A percentile compares a stretch with the other conserved stretches of the same genome.
These are phyloP conservation scores for Trypanosoma avium DNA, from an alignment of 208 protist species.

Conservation along the genomic window DNA sequence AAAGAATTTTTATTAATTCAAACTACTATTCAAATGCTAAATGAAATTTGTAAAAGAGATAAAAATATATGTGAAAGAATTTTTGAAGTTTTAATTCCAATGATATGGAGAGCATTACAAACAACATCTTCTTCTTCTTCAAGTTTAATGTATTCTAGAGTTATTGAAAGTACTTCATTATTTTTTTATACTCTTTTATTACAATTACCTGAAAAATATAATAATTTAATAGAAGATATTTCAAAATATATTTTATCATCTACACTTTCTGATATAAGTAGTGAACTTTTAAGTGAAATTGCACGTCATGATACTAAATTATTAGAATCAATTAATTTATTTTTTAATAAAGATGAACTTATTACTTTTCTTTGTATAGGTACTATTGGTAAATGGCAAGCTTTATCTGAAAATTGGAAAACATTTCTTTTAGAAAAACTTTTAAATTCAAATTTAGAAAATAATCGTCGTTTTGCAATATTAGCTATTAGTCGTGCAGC, in stretches of 20 bases:
- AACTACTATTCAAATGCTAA: constrained; percentile 10
- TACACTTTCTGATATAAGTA: background rate
- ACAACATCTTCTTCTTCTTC: background rate
- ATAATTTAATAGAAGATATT: background rate
- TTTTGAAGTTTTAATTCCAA: background rate
- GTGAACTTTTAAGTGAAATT: constrained; percentile 11
- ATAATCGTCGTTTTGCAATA: constrained; percentile 29
- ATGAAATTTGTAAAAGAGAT: constrained; percentile 14
- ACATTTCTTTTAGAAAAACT: constrained; percentile 37
- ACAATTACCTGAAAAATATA: background rate
- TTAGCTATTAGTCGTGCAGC: constrained; percentile 41
- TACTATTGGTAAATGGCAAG: constrained; percentile 29
- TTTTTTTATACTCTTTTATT: constrained; percentile 7
- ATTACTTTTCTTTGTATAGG: constrained; percentile 34
- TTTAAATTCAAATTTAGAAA: constrained; percentile 32
- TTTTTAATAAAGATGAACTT: constrained; percentile 5
- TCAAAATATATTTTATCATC: constrained; percentile 8
- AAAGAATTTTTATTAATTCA: constrained; percentile 7
- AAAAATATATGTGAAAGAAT: background rate
- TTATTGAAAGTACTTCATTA: constrained; percentile 6
- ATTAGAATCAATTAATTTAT: constrained; percentile 17
- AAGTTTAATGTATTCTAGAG: background rate
- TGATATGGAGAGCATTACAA: constrained; percentile 12
- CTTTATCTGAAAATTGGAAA: constrained; percentile 29
- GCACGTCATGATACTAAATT: background rate